phyloP scores from a whole-genome alignment of 805 yeast species.

The Saccharomycopsis malanga region DNA sequence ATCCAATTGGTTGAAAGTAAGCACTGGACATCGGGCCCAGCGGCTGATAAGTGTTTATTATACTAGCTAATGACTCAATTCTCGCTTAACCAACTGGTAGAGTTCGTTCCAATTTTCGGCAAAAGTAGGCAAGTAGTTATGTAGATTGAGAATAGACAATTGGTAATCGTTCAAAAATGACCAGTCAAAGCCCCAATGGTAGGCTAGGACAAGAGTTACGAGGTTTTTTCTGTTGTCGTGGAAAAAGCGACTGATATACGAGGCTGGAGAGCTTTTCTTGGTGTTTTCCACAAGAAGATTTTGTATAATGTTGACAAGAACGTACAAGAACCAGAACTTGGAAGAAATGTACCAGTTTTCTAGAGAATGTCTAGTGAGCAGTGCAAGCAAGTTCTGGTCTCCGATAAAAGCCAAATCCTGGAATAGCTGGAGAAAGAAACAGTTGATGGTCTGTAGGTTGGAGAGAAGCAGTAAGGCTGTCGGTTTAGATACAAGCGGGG shows the following conservation, averaged over 20 bases:
- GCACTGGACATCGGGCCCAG: no score
- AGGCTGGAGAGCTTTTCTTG: not conserved
- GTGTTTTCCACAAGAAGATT: not conserved
- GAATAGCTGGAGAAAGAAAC: slow-evolving; percentile 16
- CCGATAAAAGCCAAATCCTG: slow-evolving; percentile 21
- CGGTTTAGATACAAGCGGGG: not conserved
- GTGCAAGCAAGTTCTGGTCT: slow-evolving; percentile 11
- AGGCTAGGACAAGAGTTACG: slow-evolving; percentile 15
- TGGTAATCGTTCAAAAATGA: slow-evolving; percentile 19
- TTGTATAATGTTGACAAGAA: slow-evolving; percentile 11
- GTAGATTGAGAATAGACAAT: slow-evolving; percentile 15
- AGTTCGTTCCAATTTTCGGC: slow-evolving; percentile 13
- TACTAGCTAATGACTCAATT: no score
- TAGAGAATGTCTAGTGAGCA: slow-evolving; percentile 7
- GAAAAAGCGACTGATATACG: not conserved
- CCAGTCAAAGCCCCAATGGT: slow-evolving; percentile 22
- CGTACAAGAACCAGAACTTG: slow-evolving; percentile 19
- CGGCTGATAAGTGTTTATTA: no score
- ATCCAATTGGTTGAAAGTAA: no score
- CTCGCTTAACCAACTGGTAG: not conserved
- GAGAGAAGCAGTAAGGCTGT: slow-evolving; percentile 1
- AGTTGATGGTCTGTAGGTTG: slow-evolving; percentile 14
- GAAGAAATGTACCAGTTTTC: slow-evolving; percentile 19
- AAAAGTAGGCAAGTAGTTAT: slow-evolving; percentile 8
- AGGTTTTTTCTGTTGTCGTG: slow-evolving; percentile 11